A percentile compares a stretch with the other conserved stretches of the same genome.
Conservation (phyloP, 352 stramenopile genomes). For the Poterioochromonas sp. region DNA sequence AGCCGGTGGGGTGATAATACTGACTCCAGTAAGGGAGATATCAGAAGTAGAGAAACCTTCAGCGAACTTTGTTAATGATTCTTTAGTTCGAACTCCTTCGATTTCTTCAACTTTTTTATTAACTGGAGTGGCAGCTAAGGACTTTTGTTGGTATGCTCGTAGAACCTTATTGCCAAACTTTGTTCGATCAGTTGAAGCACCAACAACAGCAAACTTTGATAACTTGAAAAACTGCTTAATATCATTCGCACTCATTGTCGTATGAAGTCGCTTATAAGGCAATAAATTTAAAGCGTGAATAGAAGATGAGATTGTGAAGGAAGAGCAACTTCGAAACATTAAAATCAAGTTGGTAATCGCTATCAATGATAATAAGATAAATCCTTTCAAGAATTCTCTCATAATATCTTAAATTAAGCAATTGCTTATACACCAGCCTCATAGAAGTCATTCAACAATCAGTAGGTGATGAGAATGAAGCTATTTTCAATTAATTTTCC, state of each 20-base stretch:
- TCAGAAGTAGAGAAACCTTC: neutral
- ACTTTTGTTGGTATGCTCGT: neutral
- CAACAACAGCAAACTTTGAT: neutral
- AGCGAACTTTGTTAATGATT: neutral
- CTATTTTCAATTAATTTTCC: too few species aligned
- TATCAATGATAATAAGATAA: too few species aligned
- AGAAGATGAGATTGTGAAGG: too few species aligned
- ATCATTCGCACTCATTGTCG: neutral
- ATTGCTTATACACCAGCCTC: too few species aligned
- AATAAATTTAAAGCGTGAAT: too few species aligned
- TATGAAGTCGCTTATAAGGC: too few species aligned
- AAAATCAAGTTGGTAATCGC: too few species aligned
- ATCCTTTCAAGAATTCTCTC: too few species aligned
- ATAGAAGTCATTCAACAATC: too few species aligned
- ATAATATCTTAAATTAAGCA: too few species aligned
- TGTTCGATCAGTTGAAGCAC: neutral
- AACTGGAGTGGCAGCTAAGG: neutral
- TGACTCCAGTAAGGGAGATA: neutral
- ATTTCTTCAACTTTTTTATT: constrained; percentile 8
- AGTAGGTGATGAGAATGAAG: too few species aligned
- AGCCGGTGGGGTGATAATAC: neutral
- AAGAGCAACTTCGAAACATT: too few species aligned
- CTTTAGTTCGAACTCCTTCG: neutral
- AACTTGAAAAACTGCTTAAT: neutral
- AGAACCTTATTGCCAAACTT: constrained; percentile 22